Evolutionary conservation across 805 yeast genomes (phyloP), one percentile per base, ranked within the genome.

Genomic region (Candida maris): DNA sequence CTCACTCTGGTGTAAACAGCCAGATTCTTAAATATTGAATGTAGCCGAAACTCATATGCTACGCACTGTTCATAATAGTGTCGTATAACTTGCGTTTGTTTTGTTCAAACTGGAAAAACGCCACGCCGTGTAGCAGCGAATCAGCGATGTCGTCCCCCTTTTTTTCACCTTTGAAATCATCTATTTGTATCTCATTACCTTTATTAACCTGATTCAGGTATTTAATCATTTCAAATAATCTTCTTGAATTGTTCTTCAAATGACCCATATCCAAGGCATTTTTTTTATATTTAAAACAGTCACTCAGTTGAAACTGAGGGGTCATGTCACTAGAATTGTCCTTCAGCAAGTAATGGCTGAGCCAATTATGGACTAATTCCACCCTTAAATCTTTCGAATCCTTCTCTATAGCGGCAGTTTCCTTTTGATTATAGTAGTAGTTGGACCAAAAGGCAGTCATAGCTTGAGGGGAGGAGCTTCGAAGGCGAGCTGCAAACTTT

Each of bases 91-190:
- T 15, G 19, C 32, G 13, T 32, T 43, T 55, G 39, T 64, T 67
- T 4, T 45, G 27, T 24, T 65, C 60, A 73, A 80, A 77, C 9
- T 59, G 49, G 10, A 63, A 35, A 67, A 75, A 72, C 1, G 74
- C 66, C 2, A 79, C 41, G 1, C 76, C 83, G 53, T 81, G 85
- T 12, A 81, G 57, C n/a, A 81, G 59, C 1, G 81, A 67, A 52
- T 81, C 89, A 6, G 79, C 73, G 37, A 81, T 59, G 52, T 81
- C 89, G 52, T 81, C 89, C 28, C 73, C 72, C 51, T 81, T 81
- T 20, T 39, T 44, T 3, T 23, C 35, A 6, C 49, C 45, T 35
- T 49, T 52, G 6, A 35, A 24, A 16, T 42, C 46, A 18, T 34
- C 39, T 6, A 37, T 22, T 4, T 41, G 30, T 10, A 34, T 42